Base-by-base conservation (phyloP, 176 grass and related monocot species). In the Musa acuminata region DNA sequence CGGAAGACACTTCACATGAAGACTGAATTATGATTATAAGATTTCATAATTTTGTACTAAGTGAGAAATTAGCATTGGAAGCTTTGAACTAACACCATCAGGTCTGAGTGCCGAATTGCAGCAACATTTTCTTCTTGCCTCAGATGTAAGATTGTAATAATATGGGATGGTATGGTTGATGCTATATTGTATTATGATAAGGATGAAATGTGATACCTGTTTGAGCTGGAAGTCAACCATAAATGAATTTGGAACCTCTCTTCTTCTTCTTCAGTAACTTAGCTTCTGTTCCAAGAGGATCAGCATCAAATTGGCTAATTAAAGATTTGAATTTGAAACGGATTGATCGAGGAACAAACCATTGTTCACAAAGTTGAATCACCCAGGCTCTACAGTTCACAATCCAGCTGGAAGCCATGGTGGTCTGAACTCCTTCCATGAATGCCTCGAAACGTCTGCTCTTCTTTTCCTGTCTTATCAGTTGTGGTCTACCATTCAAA, bases 1-100 rank as follows among this genome's bases (percentile, higher is more conserved):
- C 26, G 24, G 62, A 64, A 62, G 71, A n/a, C 68, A 67, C 65
- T 29, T 72, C 76, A 55, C 79, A 84, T 76, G 79, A 29, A 29
- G 50, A 10, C 57, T 79, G 55, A 24, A 22, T 22, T 22, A 22
- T 22, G 22, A 22, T 22, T 22, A 22, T 22, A 22, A 22, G 22
- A 22, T 22, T 22, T 22, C 22, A 22, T 22, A 22, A 22, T 22
- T 22, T 22, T 22, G 22, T 22, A 22, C 22, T 9, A 10, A 16
- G 7, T 21, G 72, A 19, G 20, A 49, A 69, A 29, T 52, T 78
- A 75, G 62, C 55, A 25, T 65, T 53, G 51, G 11, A 65, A 71
- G 4, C 23, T 65, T 25, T 11, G 22, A 65, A 65, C 10, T 65
- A 13, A 25, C 11, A 25, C 21, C 23, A 25, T 25, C 12, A 25